Percentiles rank a stretch among this genome's conserved stretches.
phyloP scores from a whole-genome alignment of 1,284 basidiomycete species.

The Apiotrichum siamense region DNA sequence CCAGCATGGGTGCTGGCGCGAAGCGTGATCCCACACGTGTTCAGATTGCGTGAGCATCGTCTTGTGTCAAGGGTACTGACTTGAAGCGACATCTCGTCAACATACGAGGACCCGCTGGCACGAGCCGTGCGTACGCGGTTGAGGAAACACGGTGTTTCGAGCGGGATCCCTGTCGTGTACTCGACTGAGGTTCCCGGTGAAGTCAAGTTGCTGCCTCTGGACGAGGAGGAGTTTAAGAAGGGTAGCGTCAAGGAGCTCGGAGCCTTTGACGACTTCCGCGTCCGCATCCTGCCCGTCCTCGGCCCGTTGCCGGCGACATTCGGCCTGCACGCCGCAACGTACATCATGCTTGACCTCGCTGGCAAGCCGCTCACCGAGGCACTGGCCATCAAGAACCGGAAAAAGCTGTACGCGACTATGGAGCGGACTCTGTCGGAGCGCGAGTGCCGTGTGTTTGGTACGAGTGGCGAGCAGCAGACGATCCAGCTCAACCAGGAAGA shows the following conservation, averaged over 20 bases:
- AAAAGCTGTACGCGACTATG: constrained; percentile 76
- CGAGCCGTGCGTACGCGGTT: constrained; percentile 79
- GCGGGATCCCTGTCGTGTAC: constrained; percentile 88
- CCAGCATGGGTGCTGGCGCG: constrained; percentile 96
- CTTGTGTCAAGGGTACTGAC: background rate
- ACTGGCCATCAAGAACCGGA: constrained; percentile 72
- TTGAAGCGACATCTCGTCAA: constrained; percentile 76
- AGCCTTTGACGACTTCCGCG: constrained; percentile 88
- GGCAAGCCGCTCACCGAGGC: constrained; percentile 75
- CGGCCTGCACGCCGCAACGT: constrained; percentile 79
- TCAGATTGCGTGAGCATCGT: constrained; percentile 60
- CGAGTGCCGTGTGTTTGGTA: constrained; percentile 52
- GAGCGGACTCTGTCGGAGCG: constrained; percentile 66
- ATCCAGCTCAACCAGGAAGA: constrained; percentile 66
- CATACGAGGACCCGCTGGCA: constrained; percentile 91
- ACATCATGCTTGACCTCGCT: constrained; percentile 74
- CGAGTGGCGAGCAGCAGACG: constrained; percentile 51
- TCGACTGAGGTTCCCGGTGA: constrained; percentile 86
- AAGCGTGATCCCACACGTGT: constrained; percentile 92
- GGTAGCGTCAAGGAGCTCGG: constrained; percentile 86
- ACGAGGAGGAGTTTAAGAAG: constrained; percentile 86
- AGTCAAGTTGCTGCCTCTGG: constrained; percentile 79
- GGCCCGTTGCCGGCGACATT: constrained; percentile 75
- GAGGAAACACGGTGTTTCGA: constrained; percentile 61
- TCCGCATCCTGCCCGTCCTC: constrained; percentile 47